Base-by-base conservation (phyloP, 805 yeast species). In the Blastobotrys attinorum region DNA sequence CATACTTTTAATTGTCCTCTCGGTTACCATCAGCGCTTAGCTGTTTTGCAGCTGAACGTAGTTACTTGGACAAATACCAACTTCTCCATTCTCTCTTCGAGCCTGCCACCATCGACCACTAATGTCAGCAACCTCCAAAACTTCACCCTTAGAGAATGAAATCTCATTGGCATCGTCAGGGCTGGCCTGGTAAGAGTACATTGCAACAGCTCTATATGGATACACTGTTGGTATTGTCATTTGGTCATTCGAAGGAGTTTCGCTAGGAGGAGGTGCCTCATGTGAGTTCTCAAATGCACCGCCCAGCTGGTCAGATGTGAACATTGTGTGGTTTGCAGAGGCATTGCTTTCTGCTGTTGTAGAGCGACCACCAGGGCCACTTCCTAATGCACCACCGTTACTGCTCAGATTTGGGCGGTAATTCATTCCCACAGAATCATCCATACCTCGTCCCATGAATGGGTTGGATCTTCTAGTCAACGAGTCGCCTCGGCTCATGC, bases 41-140 rank as follows among this genome's bases (percentile, higher is more conserved):
- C 29, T 25, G 17, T 20, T 23, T 17, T 39, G 43, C 22, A 88
- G 69, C 63, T 85, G 85, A 39, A 90, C 89, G 59, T 90, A 90
- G 64, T 90, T 92, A 56, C 95, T 82, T 40, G 98, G 97, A 63
- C 96, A 88, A 56, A 90, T 90, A 53, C 97, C 98, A 36, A 87
- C 83, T 61, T 88, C 92, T 27, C 98, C 98, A 53, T 78, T 83
- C 6, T 82, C 72, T 58, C 89, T 77, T 62, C 83, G 78, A 33
- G 96, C 97, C 66, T 88, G 96, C 97, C 97, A 90, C 98, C 98
- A 90, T 66, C 94, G 81, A 37, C 97, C 97, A 52, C 84, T 84
- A 45, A 87, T 86, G 58, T 90, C 97, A 53, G 86, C 86, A 27
- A 90, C 95, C 56, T 81, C 87, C 62, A 90, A 73, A n/a, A 87